phyloP scores from a whole-genome alignment of 1,284 basidiomycete species.

The Cryptococcus depauperatus region DNA sequence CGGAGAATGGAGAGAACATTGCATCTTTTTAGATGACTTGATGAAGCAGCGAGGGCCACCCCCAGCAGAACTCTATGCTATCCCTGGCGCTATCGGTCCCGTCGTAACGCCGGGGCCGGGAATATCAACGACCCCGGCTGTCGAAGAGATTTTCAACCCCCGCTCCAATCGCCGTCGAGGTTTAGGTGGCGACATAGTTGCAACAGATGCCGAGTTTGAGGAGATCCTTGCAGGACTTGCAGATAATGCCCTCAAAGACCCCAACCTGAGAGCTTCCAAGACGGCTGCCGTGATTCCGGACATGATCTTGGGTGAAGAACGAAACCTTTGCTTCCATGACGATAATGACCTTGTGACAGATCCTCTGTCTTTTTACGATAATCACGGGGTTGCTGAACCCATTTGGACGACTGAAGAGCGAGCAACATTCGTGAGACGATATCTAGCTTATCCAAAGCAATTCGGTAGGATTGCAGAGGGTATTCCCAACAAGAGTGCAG shows the following conservation, averaged over 20 bases:
- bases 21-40: conserved; percentile 54
- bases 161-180: conserved; percentile 30
- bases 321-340: conserved; percentile 63
- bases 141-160: conserved; percentile 26
- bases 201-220: conserved; percentile 93
- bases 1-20: conserved; percentile 63
- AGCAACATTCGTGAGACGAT: conserved; percentile 68
- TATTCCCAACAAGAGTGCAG: conserved; percentile 74
- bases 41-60: conserved; percentile 40
- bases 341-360: conserved; percentile 73
- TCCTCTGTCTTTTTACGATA: conserved; percentile 68
- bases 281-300: conserved; percentile 90
- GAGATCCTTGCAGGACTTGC: conserved; percentile 90
- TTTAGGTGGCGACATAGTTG: conserved; percentile 68
- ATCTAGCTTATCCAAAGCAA: conserved; percentile 81
- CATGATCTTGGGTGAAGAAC: conserved; percentile 68
- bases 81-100: conserved; percentile 25
- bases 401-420: conserved; percentile 82
- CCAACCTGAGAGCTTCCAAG: conserved; percentile 71
- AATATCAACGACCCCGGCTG: conserved; percentile 18
- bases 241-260: conserved; percentile 85
- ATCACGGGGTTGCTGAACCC: conserved; percentile 60
- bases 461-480: conserved; percentile 70
- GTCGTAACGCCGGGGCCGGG: conserved; percentile 24
- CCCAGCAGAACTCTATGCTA: conserved; percentile 30